These are phyloP conservation scores for Senna siamea DNA, from an alignment of 306 rosid genomes.

Conservation along the genomic window DNA sequence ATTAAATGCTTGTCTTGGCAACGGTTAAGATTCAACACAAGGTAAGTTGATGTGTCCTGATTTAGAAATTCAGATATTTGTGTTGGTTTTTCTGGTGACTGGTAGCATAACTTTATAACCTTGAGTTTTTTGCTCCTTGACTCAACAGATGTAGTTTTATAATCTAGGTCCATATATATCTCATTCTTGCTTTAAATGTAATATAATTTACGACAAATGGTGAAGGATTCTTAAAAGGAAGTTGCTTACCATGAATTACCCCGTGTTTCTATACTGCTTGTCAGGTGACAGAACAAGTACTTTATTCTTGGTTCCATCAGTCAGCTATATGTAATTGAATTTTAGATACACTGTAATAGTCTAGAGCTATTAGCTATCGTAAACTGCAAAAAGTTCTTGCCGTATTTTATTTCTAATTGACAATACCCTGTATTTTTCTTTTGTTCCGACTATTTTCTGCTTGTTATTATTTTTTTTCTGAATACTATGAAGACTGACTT, in stretches of 20 bases:
- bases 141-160: not conserved
- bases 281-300: not conserved
- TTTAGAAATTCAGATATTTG: not conserved
- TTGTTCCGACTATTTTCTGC: not conserved
- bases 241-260: not conserved
- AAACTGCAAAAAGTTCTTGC: not conserved
- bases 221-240: constrained; percentile 24
- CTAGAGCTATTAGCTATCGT: constrained; percentile 1
- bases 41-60: not conserved
- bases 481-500: constrained; percentile 18
- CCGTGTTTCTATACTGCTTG: constrained; percentile 28
- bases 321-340: not conserved
- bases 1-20: not conserved
- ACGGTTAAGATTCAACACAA: not conserved
- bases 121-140: not conserved
- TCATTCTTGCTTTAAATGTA: not conserved
- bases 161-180: not conserved
- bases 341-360: not conserved
- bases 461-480: constrained; percentile 26
- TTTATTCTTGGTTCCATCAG: not conserved
- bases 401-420: constrained; percentile 14
- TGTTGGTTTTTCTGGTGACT: constrained; percentile 10
- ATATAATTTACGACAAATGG: not conserved
- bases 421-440: constrained; percentile 4
- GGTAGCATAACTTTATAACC: not conserved